These are phyloP conservation scores for Sporothrix variecibatus DNA, from an alignment of 2,329 filamentous ascomycete genomes.

Conservation along the genomic window DNA sequence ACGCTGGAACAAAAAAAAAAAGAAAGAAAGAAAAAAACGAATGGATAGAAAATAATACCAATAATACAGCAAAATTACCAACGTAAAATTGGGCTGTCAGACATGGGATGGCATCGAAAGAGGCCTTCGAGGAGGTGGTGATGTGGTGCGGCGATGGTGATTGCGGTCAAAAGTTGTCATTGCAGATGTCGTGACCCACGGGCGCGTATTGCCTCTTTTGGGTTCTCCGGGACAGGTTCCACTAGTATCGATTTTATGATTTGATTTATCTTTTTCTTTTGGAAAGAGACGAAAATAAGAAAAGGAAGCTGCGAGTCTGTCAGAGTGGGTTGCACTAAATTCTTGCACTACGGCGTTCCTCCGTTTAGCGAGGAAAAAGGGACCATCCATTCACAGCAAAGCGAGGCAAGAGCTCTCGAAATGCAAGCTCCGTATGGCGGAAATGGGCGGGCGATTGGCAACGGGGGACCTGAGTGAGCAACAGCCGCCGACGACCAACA, in stretches of 20 bases:
- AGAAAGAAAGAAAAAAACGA: neutral
- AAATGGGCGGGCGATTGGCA: neutral
- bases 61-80: neutral
- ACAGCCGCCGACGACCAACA: neutral
- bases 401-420: neutral
- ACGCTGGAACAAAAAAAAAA: neutral
- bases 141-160: neutral
- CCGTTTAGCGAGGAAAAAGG: neutral
- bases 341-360: neutral
- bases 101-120: neutral
- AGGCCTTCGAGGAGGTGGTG: too few relatives aligned
- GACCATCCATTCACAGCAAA: neutral
- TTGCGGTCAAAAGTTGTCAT: neutral
- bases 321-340: slow-evolving; percentile 4
- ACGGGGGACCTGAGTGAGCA: slow-evolving; percentile 10
- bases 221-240: slow-evolving; percentile 5
- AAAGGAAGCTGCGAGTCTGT: neutral
- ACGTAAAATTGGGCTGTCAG: too few relatives aligned
- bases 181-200: neutral
- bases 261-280: neutral
- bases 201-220: slow-evolving; percentile 5
- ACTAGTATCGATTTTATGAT: neutral
- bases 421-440: neutral
- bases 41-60: neutral
- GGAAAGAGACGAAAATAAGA: neutral